Base-by-base conservation (phyloP, 305 asterid species). In the Fraxinus platypoda region DNA sequence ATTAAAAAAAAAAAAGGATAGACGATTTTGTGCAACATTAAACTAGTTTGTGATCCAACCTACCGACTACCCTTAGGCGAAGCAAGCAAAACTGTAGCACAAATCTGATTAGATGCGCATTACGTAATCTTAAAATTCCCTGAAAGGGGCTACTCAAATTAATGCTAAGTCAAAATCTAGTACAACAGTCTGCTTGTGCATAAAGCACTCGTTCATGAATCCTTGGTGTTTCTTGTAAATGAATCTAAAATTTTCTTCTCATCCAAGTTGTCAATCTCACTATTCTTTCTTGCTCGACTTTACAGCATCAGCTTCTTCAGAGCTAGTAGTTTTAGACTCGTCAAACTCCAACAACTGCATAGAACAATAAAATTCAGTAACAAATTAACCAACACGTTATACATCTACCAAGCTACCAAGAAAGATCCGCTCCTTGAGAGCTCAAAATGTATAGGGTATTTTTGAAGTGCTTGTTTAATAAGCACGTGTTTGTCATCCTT, bases 301-400 rank as follows among this genome's bases (percentile, higher is more conserved):
- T 31, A 70, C 25, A 70, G 57, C 89, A 7, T 83, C 88, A 0
- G 78, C 78, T 66, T 75, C 93, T 85, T 87, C 88, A 13, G 87
- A 64, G 78, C 82, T 81, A 38, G 78, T 62, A 33, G 89, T 76
- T 84, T 94, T 91, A 2, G 98, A 89, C 85, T 94, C 98, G 5
- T 94, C 93, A n/a, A 94, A 92, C 68, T 90, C 98, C 92, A 92
- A 83, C 87, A 94, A 82, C 97, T 94, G 90, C 89, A 84, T 28
- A 76, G 34, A 66, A 31, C 75, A 21, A 83, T 5, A 46, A 76
- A 38, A 13, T 23, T 28, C 74, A 26, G 21, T 28, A 25, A 68
- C 19, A 66, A 66, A 28, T 62, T 13, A 64, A 64, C 72, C 33
- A 64, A 64, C n/a, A 26, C 3, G 6, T 8, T 57, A 57, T 19